These are phyloP conservation scores for Cercospora berteroae DNA, from an alignment of 2,329 filamentous ascomycete species.

Conservation along the genomic window DNA sequence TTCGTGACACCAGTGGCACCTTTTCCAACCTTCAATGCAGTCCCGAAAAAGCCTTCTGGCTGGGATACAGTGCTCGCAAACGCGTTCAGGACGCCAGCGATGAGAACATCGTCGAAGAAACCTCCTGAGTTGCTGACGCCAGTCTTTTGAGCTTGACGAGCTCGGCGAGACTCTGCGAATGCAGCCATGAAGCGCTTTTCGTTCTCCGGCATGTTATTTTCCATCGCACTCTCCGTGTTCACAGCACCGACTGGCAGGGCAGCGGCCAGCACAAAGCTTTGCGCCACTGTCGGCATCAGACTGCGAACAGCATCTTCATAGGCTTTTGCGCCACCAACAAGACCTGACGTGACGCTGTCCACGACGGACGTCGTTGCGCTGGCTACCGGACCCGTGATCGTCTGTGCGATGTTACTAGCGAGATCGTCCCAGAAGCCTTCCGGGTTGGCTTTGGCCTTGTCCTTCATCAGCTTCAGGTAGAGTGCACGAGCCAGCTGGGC, in stretches of 20 bases:
- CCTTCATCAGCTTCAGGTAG: neutral
- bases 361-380: neutral
- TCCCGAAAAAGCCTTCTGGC: neutral
- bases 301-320: neutral
- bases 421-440: neutral
- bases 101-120: neutral
- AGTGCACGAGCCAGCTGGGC: neutral
- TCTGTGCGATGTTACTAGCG: neutral
- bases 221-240: neutral
- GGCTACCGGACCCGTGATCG: neutral
- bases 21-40: neutral
- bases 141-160: neutral
- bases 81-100: neutral
- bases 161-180: neutral
- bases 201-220: neutral
- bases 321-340: neutral
- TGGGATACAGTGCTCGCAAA: neutral
- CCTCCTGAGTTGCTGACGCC: neutral
- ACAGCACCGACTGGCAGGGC: neutral
- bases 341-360: neutral
- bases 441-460: neutral
- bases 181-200: neutral
- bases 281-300: neutral
- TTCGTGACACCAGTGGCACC: neutral
- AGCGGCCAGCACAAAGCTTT: neutral